Conservation (phyloP, 2,329 filamentous ascomycete species). For the Ophiostoma australiae region DNA sequence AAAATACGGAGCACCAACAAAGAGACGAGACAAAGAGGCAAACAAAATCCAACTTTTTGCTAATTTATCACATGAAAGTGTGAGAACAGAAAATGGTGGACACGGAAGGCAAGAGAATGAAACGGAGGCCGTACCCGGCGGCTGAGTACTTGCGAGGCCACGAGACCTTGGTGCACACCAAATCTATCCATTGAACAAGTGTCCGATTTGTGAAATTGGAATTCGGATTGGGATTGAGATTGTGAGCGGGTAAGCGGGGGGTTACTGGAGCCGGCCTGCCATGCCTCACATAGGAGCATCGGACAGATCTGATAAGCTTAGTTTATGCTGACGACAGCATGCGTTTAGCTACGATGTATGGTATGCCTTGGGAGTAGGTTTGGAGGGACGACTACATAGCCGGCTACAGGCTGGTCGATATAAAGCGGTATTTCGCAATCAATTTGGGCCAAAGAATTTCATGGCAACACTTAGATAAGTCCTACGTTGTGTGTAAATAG, state of each 20-base stretch:
- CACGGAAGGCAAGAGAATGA: not conserved
- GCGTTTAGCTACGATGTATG: not conserved
- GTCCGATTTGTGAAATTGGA: not conserved
- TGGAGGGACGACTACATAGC: not conserved
- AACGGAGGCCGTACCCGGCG: conserved; percentile 2
- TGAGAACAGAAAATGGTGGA: not conserved
- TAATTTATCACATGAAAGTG: not conserved
- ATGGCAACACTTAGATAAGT: no score
- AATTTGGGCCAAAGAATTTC: not conserved
- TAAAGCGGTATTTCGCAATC: not conserved
- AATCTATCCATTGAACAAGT: not conserved
- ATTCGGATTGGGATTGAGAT: not conserved
- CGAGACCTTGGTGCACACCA: not conserved
- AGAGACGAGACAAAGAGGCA: not conserved
- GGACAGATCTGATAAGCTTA: not conserved
- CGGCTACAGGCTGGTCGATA: not conserved
- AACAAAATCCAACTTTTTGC: not conserved
- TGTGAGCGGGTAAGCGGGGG: conserved; percentile 9
- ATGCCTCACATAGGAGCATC: not conserved
- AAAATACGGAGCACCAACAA: not conserved
- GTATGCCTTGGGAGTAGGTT: not conserved
- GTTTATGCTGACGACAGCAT: not conserved
- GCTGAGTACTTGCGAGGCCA: not conserved
- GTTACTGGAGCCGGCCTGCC: not conserved
- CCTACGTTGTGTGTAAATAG: no score